Conservation (phyloP, 495 filamentous ascomycete species). For the Filosporella fistucella region DNA sequence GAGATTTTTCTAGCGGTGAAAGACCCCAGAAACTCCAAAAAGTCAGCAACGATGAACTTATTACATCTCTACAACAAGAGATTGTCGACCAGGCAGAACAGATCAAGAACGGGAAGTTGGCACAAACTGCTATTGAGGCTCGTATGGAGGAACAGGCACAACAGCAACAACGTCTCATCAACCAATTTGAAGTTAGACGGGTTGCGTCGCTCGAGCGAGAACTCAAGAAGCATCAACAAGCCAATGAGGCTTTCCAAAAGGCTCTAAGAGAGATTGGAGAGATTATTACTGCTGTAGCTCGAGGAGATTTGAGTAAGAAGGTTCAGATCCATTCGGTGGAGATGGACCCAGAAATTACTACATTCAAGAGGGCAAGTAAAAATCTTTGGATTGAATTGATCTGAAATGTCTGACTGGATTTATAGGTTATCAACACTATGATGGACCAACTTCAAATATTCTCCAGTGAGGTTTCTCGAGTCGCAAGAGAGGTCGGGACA, state of each 20-base stretch:
- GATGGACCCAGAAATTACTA: conserved; percentile 99
- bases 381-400: neutral
- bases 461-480: conserved; percentile 92
- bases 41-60: conserved; percentile 65
- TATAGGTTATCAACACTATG: conserved; percentile 81
- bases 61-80: conserved; percentile 66
- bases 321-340: conserved; percentile 93
- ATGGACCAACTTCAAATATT: conserved; percentile 98
- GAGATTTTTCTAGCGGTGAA: conserved; percentile 39
- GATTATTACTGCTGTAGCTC: conserved; percentile 92
- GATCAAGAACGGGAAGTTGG: conserved; percentile 67
- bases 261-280: conserved; percentile 94
- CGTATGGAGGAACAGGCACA: conserved; percentile 60
- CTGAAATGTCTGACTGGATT: neutral
- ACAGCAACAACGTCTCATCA: conserved; percentile 56
- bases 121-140: conserved; percentile 64
- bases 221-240: conserved; percentile 92
- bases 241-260: conserved; percentile 98
- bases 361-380: conserved; percentile 78
- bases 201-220: conserved; percentile 74
- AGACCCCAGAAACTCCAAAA: conserved; percentile 28
- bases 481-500: conserved; percentile 95
- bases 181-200: conserved; percentile 46
- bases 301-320: conserved; percentile 96
- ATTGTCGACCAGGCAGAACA: conserved; percentile 76